Base-by-base conservation (phyloP, 225 moss, liverwort and hornwort genomes). In the Thuidium tamariscinum region DNA sequence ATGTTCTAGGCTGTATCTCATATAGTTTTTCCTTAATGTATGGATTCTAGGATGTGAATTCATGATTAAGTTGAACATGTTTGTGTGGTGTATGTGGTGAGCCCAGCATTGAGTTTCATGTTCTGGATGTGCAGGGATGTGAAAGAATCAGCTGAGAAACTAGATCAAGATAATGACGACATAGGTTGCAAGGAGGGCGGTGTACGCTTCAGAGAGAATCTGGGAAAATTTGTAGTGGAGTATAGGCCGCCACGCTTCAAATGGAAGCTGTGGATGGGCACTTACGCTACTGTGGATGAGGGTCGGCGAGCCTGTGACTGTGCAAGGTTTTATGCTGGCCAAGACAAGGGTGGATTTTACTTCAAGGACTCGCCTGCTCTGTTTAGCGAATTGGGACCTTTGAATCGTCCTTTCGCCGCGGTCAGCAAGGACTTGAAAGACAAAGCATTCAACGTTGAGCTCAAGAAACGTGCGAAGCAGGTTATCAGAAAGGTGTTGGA, bases 231-330 rank as follows among this genome's bases (percentile, higher is more conserved):
- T 13, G 93, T 93, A 65, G 93, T 93, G 49, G 93, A 93, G 86
- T 91, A 93, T 30, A 85, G 93, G 59, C 93, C 93, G 17, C 88
- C 92, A 20, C 89, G 91, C 23, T 93, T 92, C 41, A 93, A 93
- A 77, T 93, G 93, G 93, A 93, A 93, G 74, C 84, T 93, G 7
- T 93, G 93, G 93, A 92, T 93, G 93, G 93, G 93, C 63, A 93
- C 93, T 11, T 93, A 93, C 5, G 76, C 67, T 21, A 92, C 91
- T 11, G 67, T 87, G 54, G 90, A 89, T 44, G 91, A 93, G 79
- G 93, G 91, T 70, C 86, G 89, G 36, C 90, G 93, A 88, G 93
- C 93, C 25, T 90, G 90, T 32, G 93, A 93, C 36, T 91, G 91
- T 55, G 93, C 91, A 48, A 89, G 90, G 82, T 93, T 90, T 85